Base-by-base conservation (phyloP, 2,329 filamentous ascomycete genomes). In the Colletotrichum scovillei region DNA sequence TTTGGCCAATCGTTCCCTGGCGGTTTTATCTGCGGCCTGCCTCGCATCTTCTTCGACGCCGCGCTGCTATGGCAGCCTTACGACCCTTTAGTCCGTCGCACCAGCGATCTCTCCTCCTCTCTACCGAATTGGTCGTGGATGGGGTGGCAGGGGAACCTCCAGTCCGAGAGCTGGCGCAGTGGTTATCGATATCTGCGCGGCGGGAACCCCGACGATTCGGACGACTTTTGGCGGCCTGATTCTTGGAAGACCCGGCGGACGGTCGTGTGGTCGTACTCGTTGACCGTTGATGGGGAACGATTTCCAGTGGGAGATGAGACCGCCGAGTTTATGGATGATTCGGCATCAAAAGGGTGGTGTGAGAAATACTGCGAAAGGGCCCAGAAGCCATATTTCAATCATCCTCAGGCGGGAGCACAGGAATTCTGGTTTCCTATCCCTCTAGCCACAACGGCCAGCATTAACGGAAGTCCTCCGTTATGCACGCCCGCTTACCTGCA, bases 101-200 rank as follows among this genome's bases (percentile, higher is more conserved):
- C 12, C 4, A 28, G 24, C 4, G 9, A 28, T 42, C 4, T 49
- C 4, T 1, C 19, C 19, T 49, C 42, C 3, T 8, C 19, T 3
- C 58, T 62, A 16, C 58, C 58, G 12, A 62, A 22, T 24, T 62
- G 58, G 58, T 62, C 58, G 8, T 62, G 58, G 58, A 26, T 46
- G 35, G 35, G 58, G 24, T 62, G 58, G 58, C 58, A 62, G 7
- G 58, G 58, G 2, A 49, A 49, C 2, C 42, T 49, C 8, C 42
- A 49, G 8, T 49, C 42, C 7, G 42, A 49, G 42, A 49, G 42
- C 42, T 49, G 19, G 42, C 42, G 42, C 42, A 49, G 19, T 49
- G 42, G 42, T 4, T 49, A 49, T n/a, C 42, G 19, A 9, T 49
- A 49, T 49, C 42, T 49, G 42, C 42, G 42, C 4, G 38, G 38